Evolutionary conservation across 1,284 basidiomycete genomes (phyloP), one percentile per base, ranked within the genome.

Genomic region (Apiotrichum sp.): DNA sequence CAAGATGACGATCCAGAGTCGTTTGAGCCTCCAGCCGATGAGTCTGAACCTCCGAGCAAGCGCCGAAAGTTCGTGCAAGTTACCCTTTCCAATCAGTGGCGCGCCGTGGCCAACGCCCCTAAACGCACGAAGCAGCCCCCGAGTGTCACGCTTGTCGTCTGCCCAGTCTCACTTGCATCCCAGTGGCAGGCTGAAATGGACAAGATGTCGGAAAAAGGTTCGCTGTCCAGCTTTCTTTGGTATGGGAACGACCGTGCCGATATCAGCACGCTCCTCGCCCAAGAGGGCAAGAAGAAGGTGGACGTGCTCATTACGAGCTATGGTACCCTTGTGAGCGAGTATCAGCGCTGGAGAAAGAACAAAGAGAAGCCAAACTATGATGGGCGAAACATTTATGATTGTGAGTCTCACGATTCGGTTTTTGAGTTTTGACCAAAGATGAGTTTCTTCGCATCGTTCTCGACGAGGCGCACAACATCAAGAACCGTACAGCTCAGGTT

Each of bases 401-500:
- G 89, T 90, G 63, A 70, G 83, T 69, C 42, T 40, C 47, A 2
- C 10, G 1, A n/a, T n/a, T n/a, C n/a, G n/a, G n/a, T 10, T 22
- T 6, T n/a, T 1, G 29, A 14, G 53, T 59, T 43, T 52, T 29
- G 7, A 35, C 34, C 13, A 6, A 50, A 74, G 72, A 72, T 53
- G 70, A 73, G 46, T 74, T 74, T 50, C 50, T 73, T n/a, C 63
- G 71, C 22, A 70, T 72, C 41, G 68, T 72, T 1, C 65, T 72
- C 3, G 92, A 96, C 67, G 92, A 97, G 74, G 95, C 95, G 2
- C 95, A 98, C 74, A 86, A 89, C 62, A 96, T 93, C 79, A 97
- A 97, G 75, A 93, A 89, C 39, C 83, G 93, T 11, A 83, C 83
- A 2, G 96, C 93, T 58, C 87, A 90, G 70, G 89, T 88, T 8